phyloP scores from a whole-genome alignment of 2,329 filamentous ascomycete species.

The Helminthosporium solani region DNA sequence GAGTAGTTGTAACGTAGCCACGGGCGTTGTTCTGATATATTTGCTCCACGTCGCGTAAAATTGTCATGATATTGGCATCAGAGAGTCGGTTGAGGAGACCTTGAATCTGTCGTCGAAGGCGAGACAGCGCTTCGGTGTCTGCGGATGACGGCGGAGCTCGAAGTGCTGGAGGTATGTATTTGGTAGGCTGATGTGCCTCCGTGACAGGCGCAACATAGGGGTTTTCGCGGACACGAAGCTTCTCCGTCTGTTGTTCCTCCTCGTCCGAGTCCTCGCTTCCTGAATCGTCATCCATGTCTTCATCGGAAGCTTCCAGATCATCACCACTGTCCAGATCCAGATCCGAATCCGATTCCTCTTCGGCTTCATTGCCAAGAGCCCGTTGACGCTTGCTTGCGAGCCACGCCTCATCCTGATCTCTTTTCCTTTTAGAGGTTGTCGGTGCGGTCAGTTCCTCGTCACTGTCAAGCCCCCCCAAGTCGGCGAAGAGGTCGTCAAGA shows the following conservation, averaged over 20 bases:
- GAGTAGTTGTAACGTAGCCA: slow-evolving; percentile 80
- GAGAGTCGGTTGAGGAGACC: slow-evolving; percentile 91
- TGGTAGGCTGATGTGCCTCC: slow-evolving; percentile 52
- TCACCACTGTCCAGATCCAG: slow-evolving; percentile 8
- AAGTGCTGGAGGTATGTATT: slow-evolving; percentile 89
- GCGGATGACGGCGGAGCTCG: slow-evolving; percentile 60
- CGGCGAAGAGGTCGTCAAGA: slow-evolving; percentile 73
- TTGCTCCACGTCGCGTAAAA: slow-evolving; percentile 77
- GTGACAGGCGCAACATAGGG: slow-evolving; percentile 76
- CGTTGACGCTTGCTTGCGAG: slow-evolving; percentile 59
- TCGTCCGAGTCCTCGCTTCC: slow-evolving; percentile 37
- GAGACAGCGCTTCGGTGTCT: slow-evolving; percentile 65
- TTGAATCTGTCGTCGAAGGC: slow-evolving; percentile 77
- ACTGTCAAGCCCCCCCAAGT: slow-evolving; percentile 49
- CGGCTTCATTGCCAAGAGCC: slow-evolving; percentile 36
- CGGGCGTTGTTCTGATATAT: slow-evolving; percentile 82
- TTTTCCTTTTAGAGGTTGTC: slow-evolving; percentile 55
- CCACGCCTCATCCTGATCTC: slow-evolving; percentile 62
- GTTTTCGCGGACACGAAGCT: slow-evolving; percentile 66
- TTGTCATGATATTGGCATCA: slow-evolving; percentile 83
- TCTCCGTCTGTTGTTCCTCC: slow-evolving; percentile 25
- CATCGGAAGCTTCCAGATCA: slow-evolving; percentile 16
- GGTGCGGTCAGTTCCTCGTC: slow-evolving; percentile 50
- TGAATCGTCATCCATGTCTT: slow-evolving; percentile 24
- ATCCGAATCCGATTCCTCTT: slow-evolving; percentile 20